Percentiles rank a stretch among this genome's conserved stretches.
Conservation (phyloP, 768 basidiomycete species). For the Gautieria morchelliformis region DNA sequence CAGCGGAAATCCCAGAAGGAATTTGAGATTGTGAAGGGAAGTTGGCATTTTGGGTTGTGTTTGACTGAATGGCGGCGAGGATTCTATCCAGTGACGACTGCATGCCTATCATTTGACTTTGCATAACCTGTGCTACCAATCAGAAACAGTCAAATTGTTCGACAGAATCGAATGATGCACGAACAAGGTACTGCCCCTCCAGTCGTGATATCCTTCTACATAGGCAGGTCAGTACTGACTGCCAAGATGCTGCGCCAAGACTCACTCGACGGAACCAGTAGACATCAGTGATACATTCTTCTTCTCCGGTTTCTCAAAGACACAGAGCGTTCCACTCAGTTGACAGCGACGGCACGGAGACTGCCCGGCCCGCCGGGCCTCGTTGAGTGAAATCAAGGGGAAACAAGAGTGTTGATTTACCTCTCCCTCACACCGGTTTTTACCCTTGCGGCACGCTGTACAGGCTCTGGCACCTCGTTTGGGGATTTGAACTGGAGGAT, state of each 20-base stretch:
- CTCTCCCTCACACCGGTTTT: constrained; percentile 91
- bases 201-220: constrained; percentile 69
- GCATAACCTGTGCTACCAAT: constrained; percentile 56
- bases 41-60: constrained; percentile 11
- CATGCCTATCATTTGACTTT: constrained; percentile 93
- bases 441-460: constrained; percentile 82
- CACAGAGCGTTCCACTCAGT: constrained; percentile 65
- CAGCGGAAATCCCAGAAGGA: constrained; percentile 17
- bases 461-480: constrained; percentile 87
- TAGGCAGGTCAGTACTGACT: constrained; percentile 2
- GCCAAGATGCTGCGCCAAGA: constrained; percentile 17
- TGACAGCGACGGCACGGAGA: constrained; percentile 87
- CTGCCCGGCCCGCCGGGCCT: constrained; percentile 23
- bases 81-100: constrained; percentile 84
- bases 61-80: constrained; percentile 50
- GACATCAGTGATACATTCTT: constrained; percentile 56
- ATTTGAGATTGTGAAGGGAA: constrained; percentile 17
- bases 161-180: constrained; percentile 12
- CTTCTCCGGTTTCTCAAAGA: constrained; percentile 90
- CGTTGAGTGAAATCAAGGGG: neutral
- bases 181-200: constrained; percentile 78
- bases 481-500: constrained; percentile 37
- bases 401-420: constrained; percentile 35
- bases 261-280: constrained; percentile 63
- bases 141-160: neutral